Conservation (phyloP, 306 rosid genomes). For the Cicer chorassanicum region DNA sequence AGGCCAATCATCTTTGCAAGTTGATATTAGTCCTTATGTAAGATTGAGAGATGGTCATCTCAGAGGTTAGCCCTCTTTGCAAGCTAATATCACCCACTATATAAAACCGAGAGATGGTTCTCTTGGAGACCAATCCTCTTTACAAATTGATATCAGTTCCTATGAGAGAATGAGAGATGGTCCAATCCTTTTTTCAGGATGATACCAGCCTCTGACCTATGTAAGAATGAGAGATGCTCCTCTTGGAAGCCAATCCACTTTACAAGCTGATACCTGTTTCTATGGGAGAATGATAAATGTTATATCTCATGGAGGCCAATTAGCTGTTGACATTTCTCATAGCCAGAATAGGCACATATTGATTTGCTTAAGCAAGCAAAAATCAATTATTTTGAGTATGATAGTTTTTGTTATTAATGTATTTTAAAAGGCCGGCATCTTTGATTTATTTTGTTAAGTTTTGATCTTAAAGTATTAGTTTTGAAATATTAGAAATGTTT, state of each 20-base stretch:
- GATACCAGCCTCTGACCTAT: background rate
- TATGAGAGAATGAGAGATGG: slow-evolving; percentile 67
- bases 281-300: slow-evolving; percentile 50
- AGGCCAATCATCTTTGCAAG: slow-evolving; percentile 4
- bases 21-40: background rate
- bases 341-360: slow-evolving; percentile 49
- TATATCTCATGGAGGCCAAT: slow-evolving; percentile 53
- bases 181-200: slow-evolving; percentile 3
- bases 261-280: slow-evolving; percentile 53
- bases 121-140: slow-evolving; percentile 46
- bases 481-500: too few species aligned
- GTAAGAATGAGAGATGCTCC: slow-evolving; percentile 3
- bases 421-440: too few species aligned
- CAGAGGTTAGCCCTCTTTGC: slow-evolving; percentile 44
- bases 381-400: too few species aligned
- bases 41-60: slow-evolving; percentile 8
- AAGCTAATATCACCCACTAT: slow-evolving; percentile 54
- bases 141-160: slow-evolving; percentile 58
- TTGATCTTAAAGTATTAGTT: too few species aligned
- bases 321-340: slow-evolving; percentile 52
- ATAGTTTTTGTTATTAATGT: too few species aligned
- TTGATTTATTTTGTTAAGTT: too few species aligned
- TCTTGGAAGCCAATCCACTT: slow-evolving; percentile 43
- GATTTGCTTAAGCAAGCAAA: too few species aligned
- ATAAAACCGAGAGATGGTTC: slow-evolving; percentile 50